Evolutionary conservation across 805 yeast genomes (phyloP).

Genomic region (Deakozyma indianensis): DNA sequence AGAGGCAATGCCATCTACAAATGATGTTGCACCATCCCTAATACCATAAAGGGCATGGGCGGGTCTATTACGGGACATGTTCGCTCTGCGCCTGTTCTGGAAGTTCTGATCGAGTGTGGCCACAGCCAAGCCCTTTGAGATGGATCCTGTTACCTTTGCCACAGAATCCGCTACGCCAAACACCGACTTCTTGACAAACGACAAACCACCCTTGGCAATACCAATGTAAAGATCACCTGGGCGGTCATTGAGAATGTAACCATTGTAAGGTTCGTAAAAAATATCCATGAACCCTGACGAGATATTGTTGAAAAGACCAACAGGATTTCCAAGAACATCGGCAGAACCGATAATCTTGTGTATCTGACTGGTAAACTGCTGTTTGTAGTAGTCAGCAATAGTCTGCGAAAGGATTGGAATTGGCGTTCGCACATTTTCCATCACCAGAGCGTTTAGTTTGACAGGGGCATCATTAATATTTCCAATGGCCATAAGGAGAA

Average conservation of each 20-base stretch:
- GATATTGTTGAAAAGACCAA: slow-evolving; percentile 83
- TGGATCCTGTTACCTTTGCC: slow-evolving; percentile 82
- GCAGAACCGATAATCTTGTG: slow-evolving; percentile 93
- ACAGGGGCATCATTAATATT: slow-evolving; percentile 96
- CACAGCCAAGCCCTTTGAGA: slow-evolving; percentile 86
- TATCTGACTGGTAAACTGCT: slow-evolving; percentile 79
- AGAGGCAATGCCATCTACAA: slow-evolving; percentile 72
- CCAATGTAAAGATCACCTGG: slow-evolving; percentile 95
- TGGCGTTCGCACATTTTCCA: slow-evolving; percentile 85
- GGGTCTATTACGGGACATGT: slow-evolving; percentile 64
- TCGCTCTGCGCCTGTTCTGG: slow-evolving; percentile 67
- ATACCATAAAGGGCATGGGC: slow-evolving; percentile 76
- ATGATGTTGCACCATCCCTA: slow-evolving; percentile 74
- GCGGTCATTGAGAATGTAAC: slow-evolving; percentile 82
- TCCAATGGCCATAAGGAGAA: slow-evolving; percentile 92
- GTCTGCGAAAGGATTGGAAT: slow-evolving; percentile 55
- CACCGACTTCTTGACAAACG: slow-evolving; percentile 86
- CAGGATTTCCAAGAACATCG: slow-evolving; percentile 93
- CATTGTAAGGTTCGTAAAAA: slow-evolving; percentile 95
- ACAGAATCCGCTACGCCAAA: slow-evolving; percentile 91
- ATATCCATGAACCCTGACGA: slow-evolving; percentile 94
- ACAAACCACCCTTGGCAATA: slow-evolving; percentile 87
- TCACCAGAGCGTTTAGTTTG: slow-evolving; percentile 66
- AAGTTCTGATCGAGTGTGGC: slow-evolving; percentile 78
- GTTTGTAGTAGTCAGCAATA: slow-evolving; percentile 75